Conservation (phyloP, 2,329 filamentous ascomycete species). For the Pyrenochaeta sp. region DNA sequence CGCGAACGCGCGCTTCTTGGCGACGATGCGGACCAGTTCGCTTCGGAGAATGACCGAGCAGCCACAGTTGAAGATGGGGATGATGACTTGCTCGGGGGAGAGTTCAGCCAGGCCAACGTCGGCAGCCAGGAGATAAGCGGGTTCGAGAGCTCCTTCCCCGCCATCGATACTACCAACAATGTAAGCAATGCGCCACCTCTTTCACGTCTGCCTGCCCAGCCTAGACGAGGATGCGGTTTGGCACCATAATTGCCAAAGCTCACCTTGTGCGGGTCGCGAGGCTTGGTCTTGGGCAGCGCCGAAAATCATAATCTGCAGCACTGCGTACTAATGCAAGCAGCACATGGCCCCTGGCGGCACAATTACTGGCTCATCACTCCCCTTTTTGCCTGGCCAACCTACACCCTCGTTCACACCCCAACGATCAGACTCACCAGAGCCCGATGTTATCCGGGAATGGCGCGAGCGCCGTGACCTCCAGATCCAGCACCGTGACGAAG, state of each 20-base stretch:
- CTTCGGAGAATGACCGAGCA: constrained; percentile 74
- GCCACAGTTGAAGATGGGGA: constrained; percentile 70
- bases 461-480: constrained; percentile 85
- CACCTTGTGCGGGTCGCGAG: neutral
- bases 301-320: neutral
- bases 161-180: constrained; percentile 77
- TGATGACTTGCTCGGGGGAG: constrained; percentile 76
- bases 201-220: constrained; percentile 1
- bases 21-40: constrained; percentile 92
- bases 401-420: constrained; percentile 52
- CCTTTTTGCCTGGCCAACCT: constrained; percentile 59
- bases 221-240: neutral
- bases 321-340: constrained; percentile 53
- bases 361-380: constrained; percentile 75
- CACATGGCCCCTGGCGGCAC: constrained; percentile 77
- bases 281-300: neutral
- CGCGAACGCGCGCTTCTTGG: constrained; percentile 90
- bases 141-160: constrained; percentile 92
- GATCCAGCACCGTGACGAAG: constrained; percentile 83
- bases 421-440: constrained; percentile 79
- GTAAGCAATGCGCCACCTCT: constrained; percentile 55
- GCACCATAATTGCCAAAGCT: neutral
- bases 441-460: constrained; percentile 89
- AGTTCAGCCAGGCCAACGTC: constrained; percentile 53
- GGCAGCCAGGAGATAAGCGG: constrained; percentile 60